Conservation (phyloP, 306 rosid species). For the Ormosia semicastrata region DNA sequence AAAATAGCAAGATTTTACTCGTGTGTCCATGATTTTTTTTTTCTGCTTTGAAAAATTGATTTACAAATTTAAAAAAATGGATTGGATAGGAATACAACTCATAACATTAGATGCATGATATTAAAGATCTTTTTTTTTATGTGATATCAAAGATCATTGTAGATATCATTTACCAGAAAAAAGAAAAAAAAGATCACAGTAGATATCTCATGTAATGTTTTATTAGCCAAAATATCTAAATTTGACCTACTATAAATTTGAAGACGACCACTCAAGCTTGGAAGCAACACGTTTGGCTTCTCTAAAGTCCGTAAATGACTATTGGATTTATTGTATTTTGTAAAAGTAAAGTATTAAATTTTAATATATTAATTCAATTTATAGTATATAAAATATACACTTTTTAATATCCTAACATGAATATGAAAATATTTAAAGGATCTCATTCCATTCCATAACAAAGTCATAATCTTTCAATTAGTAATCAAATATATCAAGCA, state of each 20-base stretch:
- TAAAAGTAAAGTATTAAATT: not conserved
- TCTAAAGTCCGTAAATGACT: not conserved
- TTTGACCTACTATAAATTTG: not conserved
- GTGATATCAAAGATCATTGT: not conserved
- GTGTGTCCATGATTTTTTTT: not conserved
- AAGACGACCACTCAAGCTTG: not conserved
- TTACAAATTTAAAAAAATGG: too few relatives aligned
- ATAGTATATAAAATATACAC: not conserved
- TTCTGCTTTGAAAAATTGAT: too few relatives aligned
- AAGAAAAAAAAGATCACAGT: too few relatives aligned
- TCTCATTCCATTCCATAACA: not conserved
- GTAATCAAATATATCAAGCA: not conserved
- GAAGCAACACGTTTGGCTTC: not conserved
- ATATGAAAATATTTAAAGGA: not conserved
- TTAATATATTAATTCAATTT: not conserved
- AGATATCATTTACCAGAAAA: not conserved
- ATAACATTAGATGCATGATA: not conserved
- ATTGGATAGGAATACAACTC: not conserved
- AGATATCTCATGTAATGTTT: too few relatives aligned
- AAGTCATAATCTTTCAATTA: not conserved
- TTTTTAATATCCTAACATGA: not conserved
- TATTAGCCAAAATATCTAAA: not conserved
- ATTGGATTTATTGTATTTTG: not conserved
- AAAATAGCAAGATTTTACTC: not conserved
- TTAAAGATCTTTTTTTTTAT: too few relatives aligned